Percentiles rank a stretch among this genome's conserved stretches.
These are phyloP conservation scores for Ophiosphaerella korrae DNA, from an alignment of 2,329 filamentous ascomycete genomes.

Conservation along the genomic window DNA sequence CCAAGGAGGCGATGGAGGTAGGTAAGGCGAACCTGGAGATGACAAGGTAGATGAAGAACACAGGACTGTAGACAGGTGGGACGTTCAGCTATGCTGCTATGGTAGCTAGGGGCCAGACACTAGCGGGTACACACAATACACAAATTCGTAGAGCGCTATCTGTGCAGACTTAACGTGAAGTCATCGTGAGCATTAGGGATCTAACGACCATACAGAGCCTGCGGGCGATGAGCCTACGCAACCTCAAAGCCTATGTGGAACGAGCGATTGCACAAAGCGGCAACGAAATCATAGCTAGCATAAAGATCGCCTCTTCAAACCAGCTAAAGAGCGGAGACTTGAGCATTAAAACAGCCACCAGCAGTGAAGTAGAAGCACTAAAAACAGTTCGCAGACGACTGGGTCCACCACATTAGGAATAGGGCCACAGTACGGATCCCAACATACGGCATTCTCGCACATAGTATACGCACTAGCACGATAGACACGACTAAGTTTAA, in stretches of 20 bases:
- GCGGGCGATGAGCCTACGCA: conserved; percentile 16
- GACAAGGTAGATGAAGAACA: too few species aligned
- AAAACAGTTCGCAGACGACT: conserved; percentile 18
- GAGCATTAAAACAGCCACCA: conserved; percentile 19
- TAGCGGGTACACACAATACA: conserved; percentile 21
- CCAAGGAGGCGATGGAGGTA: too few species aligned
- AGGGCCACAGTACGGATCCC: conserved; percentile 11
- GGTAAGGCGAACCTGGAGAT: too few species aligned
- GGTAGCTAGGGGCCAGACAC: conserved; percentile 5
- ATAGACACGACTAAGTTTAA: too few species aligned
- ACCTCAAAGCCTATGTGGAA: conserved; percentile 20
- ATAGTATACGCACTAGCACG: not conserved
- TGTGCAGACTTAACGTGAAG: conserved; percentile 17
- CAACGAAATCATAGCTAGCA: conserved; percentile 19
- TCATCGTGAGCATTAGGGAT: conserved; percentile 23
- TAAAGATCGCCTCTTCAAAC: conserved; percentile 24
- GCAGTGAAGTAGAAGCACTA: conserved; percentile 17
- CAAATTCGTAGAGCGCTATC: conserved; percentile 13
- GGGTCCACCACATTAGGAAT: conserved; percentile 12
- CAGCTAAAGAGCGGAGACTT: conserved; percentile 25
- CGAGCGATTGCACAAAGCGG: conserved; percentile 19
- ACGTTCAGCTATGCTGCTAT: conserved; percentile 19
- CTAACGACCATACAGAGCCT: conserved; percentile 17
- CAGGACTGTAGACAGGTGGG: too few species aligned
- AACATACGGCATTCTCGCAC: conserved; percentile 16